A percentile compares a stretch with the other conserved stretches of the same genome.
phyloP scores from a whole-genome alignment of 2,329 filamentous ascomycete genomes.

The Emydomyces testavorans region DNA sequence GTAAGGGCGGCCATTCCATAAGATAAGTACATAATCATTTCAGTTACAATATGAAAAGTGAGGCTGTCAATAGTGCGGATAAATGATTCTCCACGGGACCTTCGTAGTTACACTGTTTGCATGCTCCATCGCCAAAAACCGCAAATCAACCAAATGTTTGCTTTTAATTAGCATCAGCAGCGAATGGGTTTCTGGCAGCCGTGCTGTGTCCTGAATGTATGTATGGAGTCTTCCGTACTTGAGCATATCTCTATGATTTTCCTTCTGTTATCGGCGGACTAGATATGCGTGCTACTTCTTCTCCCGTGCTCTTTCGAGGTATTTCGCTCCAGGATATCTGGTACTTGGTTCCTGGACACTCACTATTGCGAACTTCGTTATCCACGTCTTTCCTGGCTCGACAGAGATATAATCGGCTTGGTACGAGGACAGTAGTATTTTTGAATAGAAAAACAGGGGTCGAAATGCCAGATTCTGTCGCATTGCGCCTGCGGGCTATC shows the following conservation, averaged over 20 bases:
- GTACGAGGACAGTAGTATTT: not conserved
- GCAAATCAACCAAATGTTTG: not conserved
- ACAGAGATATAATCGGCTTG: not conserved
- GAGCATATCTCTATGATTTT: not conserved
- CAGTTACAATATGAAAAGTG: no score
- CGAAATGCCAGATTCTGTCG: conserved; percentile 6
- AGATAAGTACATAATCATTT: no score
- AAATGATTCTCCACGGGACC: no score
- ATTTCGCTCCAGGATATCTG: not conserved
- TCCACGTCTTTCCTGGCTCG: not conserved
- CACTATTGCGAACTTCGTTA: not conserved
- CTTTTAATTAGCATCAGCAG: not conserved
- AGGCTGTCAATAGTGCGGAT: no score
- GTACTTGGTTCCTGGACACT: not conserved
- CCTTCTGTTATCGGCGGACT: not conserved
- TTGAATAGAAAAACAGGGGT: not conserved
- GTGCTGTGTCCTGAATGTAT: no score
- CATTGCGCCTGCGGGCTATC: conserved; percentile 7
- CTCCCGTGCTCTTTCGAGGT: not conserved
- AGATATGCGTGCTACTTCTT: conserved; percentile 1
- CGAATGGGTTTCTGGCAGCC: not conserved
- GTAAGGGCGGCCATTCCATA: no score
- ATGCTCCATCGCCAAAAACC: not conserved
- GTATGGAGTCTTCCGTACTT: no score
- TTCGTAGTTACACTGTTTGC: no score